Evolutionary conservation across 768 basidiomycete genomes (phyloP).

Genomic region (Solioccasus polychromus): DNA sequence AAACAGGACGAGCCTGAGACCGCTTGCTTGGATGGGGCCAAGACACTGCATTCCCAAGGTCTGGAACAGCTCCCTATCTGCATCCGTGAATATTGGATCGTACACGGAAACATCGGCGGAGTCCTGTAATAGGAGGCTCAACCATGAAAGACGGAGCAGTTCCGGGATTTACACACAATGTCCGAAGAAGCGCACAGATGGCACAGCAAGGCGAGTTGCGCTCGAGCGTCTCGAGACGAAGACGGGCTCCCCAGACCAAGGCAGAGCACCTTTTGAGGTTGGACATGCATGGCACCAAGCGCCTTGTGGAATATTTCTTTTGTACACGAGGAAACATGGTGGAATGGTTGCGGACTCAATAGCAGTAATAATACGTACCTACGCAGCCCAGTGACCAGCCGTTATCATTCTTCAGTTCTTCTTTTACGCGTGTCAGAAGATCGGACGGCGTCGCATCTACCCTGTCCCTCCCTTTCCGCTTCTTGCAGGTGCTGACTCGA

Average conservation of each 20-base stretch:
- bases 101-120: conserved; percentile 49
- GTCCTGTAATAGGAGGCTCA: conserved; percentile 38
- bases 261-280: conserved; percentile 48
- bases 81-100: conserved; percentile 72
- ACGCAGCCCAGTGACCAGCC: conserved; percentile 56
- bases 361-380: conserved; percentile 44
- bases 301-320: conserved; percentile 38
- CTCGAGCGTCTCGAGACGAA: conserved; percentile 56
- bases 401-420: conserved; percentile 43
- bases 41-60: conserved; percentile 34
- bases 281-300: conserved; percentile 23
- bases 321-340: conserved; percentile 2
- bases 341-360: conserved; percentile 7
- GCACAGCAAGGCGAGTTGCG: conserved; percentile 67
- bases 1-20: conserved; percentile 9
- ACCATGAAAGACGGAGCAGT: conserved; percentile 12
- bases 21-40: conserved; percentile 52
- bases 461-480: conserved; percentile 38
- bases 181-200: conserved; percentile 49
- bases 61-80: conserved; percentile 52
- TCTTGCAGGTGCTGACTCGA: conserved; percentile 50
- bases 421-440: conserved; percentile 41
- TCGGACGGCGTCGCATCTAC: conserved; percentile 34
- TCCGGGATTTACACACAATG: conserved; percentile 52
- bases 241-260: conserved; percentile 76